phyloP scores from a whole-genome alignment of 2,329 filamentous ascomycete genomes.

The Cryphonectria carpinicola region DNA sequence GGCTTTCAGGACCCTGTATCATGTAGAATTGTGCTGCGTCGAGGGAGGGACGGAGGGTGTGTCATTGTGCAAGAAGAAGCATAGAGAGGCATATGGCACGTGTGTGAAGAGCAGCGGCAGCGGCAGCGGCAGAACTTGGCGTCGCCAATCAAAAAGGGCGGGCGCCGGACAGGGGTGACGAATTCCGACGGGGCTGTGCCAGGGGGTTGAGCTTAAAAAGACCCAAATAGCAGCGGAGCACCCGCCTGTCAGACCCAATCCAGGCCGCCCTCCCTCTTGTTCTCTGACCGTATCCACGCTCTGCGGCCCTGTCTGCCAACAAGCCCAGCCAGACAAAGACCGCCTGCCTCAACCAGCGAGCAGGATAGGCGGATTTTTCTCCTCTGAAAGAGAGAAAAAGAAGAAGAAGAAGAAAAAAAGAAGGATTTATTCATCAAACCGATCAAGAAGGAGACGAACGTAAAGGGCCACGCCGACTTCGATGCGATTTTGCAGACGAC shows the following conservation, averaged over 20 bases:
- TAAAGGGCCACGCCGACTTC: slow-evolving; percentile 5
- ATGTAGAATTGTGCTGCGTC: slow-evolving; percentile 12
- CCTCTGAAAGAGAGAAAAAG: not conserved
- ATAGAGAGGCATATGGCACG: not conserved
- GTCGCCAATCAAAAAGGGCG: slow-evolving; percentile 35
- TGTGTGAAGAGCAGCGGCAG: slow-evolving; percentile 7
- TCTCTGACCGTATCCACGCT: slow-evolving; percentile 43
- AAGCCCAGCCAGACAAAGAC: slow-evolving; percentile 30
- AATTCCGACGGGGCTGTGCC: slow-evolving; percentile 25
- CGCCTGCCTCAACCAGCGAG: not conserved
- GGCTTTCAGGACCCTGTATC: slow-evolving; percentile 5
- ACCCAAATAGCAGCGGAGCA: slow-evolving; percentile 58
- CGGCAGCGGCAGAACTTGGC: slow-evolving; percentile 18
- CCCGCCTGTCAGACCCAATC: slow-evolving; percentile 44
- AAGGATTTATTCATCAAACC: too few relatives aligned
- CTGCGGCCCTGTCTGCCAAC: slow-evolving; percentile 24
- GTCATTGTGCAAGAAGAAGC: slow-evolving; percentile 12
- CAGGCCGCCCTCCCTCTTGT: slow-evolving; percentile 35
- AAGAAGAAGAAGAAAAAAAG: not conserved
- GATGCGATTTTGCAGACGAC: slow-evolving; percentile 9
- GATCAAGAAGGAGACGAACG: slow-evolving; percentile 6
- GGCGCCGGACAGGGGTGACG: slow-evolving; percentile 31
- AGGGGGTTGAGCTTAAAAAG: slow-evolving; percentile 53
- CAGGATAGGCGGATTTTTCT: not conserved
- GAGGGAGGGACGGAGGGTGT: slow-evolving; percentile 1